These are phyloP conservation scores for Sicyos baderoa DNA, from an alignment of 306 rosid genomes.

Conservation along the genomic window DNA sequence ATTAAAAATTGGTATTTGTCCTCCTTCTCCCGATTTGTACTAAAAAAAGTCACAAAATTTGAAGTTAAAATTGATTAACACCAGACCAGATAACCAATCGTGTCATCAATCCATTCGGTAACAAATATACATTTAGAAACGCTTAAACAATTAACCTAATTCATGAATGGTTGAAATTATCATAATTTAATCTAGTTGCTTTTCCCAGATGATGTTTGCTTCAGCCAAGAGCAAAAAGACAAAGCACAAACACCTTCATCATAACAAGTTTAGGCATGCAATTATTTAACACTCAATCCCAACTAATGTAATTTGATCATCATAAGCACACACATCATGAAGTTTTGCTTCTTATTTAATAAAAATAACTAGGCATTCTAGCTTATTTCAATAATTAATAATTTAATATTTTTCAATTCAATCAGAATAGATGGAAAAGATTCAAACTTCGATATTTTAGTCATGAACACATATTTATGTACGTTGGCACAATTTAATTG, in stretches of 20 bases:
- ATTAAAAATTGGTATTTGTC: no score
- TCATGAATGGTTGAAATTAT: background rate
- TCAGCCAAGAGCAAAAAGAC: background rate
- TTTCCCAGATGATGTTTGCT: slow-evolving; percentile 4
- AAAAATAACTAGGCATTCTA: background rate
- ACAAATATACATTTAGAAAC: background rate
- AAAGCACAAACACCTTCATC: slow-evolving; percentile 5
- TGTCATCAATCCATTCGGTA: no score
- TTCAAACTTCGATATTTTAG: no score
- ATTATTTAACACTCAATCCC: slow-evolving; percentile 11
- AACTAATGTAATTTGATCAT: no score
- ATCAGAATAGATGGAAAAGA: no score
- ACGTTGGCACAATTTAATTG: no score
- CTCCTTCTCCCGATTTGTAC: no score
- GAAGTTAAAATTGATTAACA: no score
- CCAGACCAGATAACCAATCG: no score
- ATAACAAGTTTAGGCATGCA: slow-evolving; percentile 1
- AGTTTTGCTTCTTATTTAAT: slow-evolving; percentile 3
- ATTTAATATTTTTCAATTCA: background rate
- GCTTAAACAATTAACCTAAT: background rate
- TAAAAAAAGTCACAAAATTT: no score
- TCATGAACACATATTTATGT: no score
- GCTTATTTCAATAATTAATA: background rate
- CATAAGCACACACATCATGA: background rate
- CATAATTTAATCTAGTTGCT: slow-evolving; percentile 12